Evolutionary conservation across 2,329 filamentous ascomycete species (phyloP).

Genomic region (Aspergillus sp.): DNA sequence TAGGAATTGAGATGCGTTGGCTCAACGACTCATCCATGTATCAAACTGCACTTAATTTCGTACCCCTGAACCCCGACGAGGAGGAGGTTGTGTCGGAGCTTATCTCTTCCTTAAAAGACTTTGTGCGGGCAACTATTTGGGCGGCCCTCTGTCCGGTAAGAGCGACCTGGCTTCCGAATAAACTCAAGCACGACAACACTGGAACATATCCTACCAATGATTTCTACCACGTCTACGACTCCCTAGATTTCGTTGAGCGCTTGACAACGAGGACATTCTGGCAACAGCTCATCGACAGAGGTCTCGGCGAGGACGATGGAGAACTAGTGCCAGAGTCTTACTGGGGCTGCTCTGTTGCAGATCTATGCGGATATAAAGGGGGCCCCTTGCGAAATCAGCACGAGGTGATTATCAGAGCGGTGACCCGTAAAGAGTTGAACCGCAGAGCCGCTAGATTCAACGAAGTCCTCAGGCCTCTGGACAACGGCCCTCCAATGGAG

Average conservation of each 20-base stretch:
- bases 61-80: constrained; percentile 19
- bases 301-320: not conserved
- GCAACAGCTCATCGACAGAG: constrained; percentile 10
- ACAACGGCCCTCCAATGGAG: not conserved
- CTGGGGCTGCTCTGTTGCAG: constrained; percentile 13
- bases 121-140: constrained; percentile 37
- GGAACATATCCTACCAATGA: constrained; percentile 12
- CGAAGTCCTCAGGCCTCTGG: not conserved
- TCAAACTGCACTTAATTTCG: constrained; percentile 32
- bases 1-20: constrained; percentile 45
- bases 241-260: constrained; percentile 18
- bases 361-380: constrained; percentile 14
- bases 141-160: constrained; percentile 6
- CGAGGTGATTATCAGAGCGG: constrained; percentile 14
- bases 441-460: constrained; percentile 3
- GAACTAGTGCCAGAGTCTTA: not conserved
- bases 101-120: constrained; percentile 34
- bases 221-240: constrained; percentile 8
- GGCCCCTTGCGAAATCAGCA: constrained; percentile 14
- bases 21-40: constrained; percentile 37
- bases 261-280: constrained; percentile 24
- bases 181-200: not conserved
- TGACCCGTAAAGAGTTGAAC: not conserved
- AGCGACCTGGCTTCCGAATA: constrained; percentile 8
- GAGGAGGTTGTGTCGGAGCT: constrained; percentile 25